Evolutionary conservation across 129 eudicot species (phyloP).

Genomic region (Flaveria trinervia): DNA sequence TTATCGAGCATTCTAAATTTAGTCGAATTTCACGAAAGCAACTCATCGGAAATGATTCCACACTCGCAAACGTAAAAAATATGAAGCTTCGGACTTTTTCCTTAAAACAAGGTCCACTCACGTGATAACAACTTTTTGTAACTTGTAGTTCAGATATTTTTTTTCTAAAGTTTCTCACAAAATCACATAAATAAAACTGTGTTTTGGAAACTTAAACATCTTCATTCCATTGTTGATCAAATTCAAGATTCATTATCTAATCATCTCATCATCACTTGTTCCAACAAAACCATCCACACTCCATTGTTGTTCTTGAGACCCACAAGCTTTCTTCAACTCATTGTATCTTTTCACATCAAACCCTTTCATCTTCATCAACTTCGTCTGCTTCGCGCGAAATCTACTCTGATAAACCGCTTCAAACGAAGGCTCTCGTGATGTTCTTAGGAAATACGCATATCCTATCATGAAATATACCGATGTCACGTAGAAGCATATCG

Average conservation of each 20-base stretch:
- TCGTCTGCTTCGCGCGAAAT: conserved; percentile 60
- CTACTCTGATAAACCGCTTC: conserved; percentile 84
- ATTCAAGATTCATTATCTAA: not conserved
- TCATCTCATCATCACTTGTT: not conserved
- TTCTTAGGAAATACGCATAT: conserved; percentile 79
- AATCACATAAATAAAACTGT: conserved; percentile 22
- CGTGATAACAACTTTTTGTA: not conserved
- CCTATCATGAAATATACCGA: conserved; percentile 91
- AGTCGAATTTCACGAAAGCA: not conserved
- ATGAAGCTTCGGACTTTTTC: not conserved
- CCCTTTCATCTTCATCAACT: conserved; percentile 51
- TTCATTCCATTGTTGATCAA: not conserved
- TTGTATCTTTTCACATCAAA: conserved; percentile 67
- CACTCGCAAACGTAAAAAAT: not conserved
- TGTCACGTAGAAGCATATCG: conserved; percentile 87
- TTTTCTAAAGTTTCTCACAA: not conserved
- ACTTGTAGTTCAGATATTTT: not conserved
- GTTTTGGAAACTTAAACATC: conserved; percentile 10
- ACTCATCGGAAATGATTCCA: not conserved
- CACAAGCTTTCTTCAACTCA: conserved; percentile 53
- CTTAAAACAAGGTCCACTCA: not conserved
- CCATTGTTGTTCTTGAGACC: conserved; percentile 31
- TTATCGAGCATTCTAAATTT: too few relatives aligned
- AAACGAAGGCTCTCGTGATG: conserved; percentile 80
- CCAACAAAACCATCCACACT: conserved; percentile 13